Conservation (phyloP, 352 stramenopile species). For the Pythium oligandrum region DNA sequence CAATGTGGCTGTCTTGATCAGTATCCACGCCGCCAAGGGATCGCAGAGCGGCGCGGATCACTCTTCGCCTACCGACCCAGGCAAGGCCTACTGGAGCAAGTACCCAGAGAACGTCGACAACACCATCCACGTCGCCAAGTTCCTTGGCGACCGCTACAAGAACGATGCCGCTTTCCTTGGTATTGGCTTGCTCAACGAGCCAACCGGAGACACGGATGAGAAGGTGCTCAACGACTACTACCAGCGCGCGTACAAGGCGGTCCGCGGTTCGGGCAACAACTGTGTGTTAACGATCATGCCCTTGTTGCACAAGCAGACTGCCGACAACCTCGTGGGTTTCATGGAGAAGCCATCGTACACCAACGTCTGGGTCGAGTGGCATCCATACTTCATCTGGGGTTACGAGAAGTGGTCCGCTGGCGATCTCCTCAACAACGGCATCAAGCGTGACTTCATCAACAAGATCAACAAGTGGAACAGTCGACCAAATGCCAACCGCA, state of each 20-base stretch:
- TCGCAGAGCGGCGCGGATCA: slow-evolving; percentile 80
- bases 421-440: background rate
- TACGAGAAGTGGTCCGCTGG: slow-evolving; percentile 3
- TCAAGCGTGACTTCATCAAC: background rate
- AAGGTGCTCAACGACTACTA: slow-evolving; percentile 45
- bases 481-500: slow-evolving; percentile 14
- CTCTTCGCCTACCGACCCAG: slow-evolving; percentile 26
- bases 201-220: slow-evolving; percentile 29
- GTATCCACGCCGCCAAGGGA: slow-evolving; percentile 70
- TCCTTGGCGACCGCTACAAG: slow-evolving; percentile 43
- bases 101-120: slow-evolving; percentile 50
- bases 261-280: slow-evolving; percentile 47
- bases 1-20: slow-evolving; percentile 70
- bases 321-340: slow-evolving; percentile 24
- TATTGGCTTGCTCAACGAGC: slow-evolving; percentile 79
- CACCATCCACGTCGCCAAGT: slow-evolving; percentile 45
- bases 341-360: slow-evolving; percentile 6
- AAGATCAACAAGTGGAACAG: slow-evolving; percentile 4
- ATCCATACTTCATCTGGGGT: slow-evolving; percentile 23
- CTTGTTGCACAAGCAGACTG: slow-evolving; percentile 39
- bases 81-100: slow-evolving; percentile 31
- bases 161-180: slow-evolving; percentile 43
- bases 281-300: slow-evolving; percentile 46
- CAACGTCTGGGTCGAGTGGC: slow-evolving; percentile 12
- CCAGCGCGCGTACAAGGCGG: slow-evolving; percentile 36